These are phyloP conservation scores for Scutellaria minor DNA, from an alignment of 257 asterid species.

Conservation along the genomic window DNA sequence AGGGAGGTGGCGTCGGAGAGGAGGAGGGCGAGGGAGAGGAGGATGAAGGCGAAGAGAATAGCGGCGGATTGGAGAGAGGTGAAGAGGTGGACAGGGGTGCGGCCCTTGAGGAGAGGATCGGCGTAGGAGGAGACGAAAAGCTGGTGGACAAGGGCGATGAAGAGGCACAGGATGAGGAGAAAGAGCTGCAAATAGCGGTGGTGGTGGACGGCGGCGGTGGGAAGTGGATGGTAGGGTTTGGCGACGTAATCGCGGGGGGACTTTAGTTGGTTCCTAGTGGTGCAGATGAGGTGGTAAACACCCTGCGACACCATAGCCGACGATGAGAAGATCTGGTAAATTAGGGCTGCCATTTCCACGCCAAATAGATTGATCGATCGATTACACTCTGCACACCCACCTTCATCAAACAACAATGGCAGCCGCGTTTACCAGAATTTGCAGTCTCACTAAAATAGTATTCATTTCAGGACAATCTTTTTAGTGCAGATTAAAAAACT, in stretches of 20 bases:
- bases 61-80: constrained; percentile 77
- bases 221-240: constrained; percentile 70
- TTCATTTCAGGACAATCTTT: too few species aligned
- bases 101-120: constrained; percentile 85
- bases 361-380: too few species aligned
- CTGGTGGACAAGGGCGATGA: constrained; percentile 62
- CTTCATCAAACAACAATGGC: too few species aligned
- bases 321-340: constrained; percentile 75
- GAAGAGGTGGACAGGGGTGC: constrained; percentile 80
- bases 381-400: too few species aligned
- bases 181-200: constrained; percentile 65
- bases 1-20: constrained; percentile 68
- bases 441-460: too few species aligned
- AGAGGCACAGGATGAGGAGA: constrained; percentile 58
- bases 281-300: constrained; percentile 70
- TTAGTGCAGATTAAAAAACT: too few species aligned
- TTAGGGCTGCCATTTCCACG: constrained; percentile 63
- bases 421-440: too few species aligned
- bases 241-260: constrained; percentile 78
- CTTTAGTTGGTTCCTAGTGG: constrained; percentile 73
- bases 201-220: constrained; percentile 35
- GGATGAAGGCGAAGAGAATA: constrained; percentile 62
- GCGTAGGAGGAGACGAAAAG: constrained; percentile 62
- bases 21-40: constrained; percentile 59
- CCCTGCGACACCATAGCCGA: constrained; percentile 70